Conservation (phyloP, 768 basidiomycete species). For the Rhizopogon vesiculosus region DNA sequence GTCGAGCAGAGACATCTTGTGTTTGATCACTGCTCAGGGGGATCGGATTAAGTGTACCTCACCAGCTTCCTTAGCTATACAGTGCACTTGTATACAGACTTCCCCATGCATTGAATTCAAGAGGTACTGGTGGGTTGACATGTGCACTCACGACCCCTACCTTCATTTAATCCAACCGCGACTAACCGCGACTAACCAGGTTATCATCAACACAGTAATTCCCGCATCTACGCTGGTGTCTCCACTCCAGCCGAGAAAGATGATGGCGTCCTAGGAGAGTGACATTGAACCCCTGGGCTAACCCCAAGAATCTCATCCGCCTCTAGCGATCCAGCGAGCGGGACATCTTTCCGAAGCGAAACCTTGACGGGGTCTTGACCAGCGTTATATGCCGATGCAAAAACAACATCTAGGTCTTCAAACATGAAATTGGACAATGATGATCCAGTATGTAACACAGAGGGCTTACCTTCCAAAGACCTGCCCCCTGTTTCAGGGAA, state of each 20-base stretch:
- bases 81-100: background rate
- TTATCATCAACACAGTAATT: background rate
- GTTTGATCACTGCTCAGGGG: too few species aligned
- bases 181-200: background rate
- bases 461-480: conserved; percentile 5
- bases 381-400: too few species aligned
- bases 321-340: conserved; percentile 28
- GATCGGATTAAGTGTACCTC: too few species aligned
- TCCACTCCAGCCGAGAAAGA: background rate
- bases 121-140: background rate
- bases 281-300: background rate
- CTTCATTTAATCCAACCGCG: too few species aligned
- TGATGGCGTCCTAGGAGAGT: background rate
- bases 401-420: conserved; percentile 29
- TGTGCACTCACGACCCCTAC: background rate
- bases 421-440: background rate
- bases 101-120: background rate
- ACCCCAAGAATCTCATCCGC: conserved; percentile 31
- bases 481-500: conserved; percentile 8
- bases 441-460: background rate
- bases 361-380: too few species aligned
- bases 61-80: background rate
- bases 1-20: too few species aligned
- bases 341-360: too few species aligned
- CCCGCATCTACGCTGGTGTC: background rate